Conservation (phyloP, 495 filamentous ascomycete genomes). For the Xanthoparmelia taractica region DNA sequence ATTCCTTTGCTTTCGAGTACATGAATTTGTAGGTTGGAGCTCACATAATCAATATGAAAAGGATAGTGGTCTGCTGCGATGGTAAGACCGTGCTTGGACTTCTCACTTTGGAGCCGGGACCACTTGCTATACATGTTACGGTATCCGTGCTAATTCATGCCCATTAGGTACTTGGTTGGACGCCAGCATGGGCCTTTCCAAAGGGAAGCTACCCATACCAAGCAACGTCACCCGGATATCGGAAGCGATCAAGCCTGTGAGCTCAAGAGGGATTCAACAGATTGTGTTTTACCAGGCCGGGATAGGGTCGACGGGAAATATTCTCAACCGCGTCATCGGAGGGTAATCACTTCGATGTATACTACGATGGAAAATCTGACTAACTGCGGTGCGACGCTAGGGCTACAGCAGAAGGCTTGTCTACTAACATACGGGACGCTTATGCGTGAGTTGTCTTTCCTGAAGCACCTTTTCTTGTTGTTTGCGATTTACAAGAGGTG, state of each 20-base stretch:
- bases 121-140: neutral
- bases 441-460: constrained; percentile 8
- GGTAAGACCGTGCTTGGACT: constrained; percentile 8
- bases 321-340: constrained; percentile 22
- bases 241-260: constrained; percentile 34
- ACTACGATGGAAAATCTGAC: constrained; percentile 16
- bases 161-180: constrained; percentile 25
- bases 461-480: constrained; percentile 18
- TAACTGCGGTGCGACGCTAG: neutral
- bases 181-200: constrained; percentile 18
- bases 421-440: constrained; percentile 11
- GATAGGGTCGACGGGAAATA: constrained; percentile 38
- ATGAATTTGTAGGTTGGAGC: neutral
- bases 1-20: neutral
- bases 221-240: constrained; percentile 41
- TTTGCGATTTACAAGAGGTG: constrained; percentile 2
- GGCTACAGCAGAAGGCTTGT: constrained; percentile 10
- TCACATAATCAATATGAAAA: constrained; percentile 16
- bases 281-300: constrained; percentile 49
- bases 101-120: too few relatives aligned
- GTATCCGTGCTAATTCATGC: neutral
- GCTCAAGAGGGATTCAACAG: constrained; percentile 35
- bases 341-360: constrained; percentile 9
- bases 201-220: constrained; percentile 31
- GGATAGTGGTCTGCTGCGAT: constrained; percentile 26